These are phyloP conservation scores for Graphilbum sp. DNA, from an alignment of 2,329 filamentous ascomycete species.

Conservation along the genomic window DNA sequence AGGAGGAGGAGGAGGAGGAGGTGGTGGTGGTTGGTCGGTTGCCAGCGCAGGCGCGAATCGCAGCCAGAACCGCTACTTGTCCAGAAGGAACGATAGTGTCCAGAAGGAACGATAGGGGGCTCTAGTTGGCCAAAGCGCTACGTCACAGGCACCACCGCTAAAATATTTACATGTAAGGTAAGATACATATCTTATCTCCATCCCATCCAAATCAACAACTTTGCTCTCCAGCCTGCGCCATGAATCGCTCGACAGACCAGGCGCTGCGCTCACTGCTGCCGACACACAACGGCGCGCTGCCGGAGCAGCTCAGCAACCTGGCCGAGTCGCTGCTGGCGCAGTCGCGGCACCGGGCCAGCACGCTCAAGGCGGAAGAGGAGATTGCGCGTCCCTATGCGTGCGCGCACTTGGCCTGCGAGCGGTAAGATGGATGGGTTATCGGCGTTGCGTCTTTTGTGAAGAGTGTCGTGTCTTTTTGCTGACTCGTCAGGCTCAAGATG, in stretches of 20 bases:
- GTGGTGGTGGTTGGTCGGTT: too few relatives aligned
- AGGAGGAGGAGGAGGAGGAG: not conserved
- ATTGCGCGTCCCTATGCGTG: constrained; percentile 73
- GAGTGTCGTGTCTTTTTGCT: not conserved
- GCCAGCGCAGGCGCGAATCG: too few relatives aligned
- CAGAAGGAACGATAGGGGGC: too few relatives aligned
- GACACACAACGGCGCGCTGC: constrained; percentile 50
- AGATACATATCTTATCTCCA: too few relatives aligned
- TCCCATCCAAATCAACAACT: too few relatives aligned
- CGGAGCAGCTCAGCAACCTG: constrained; percentile 52
- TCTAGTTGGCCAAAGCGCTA: too few relatives aligned
- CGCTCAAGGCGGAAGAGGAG: constrained; percentile 72
- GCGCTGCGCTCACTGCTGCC: constrained; percentile 60
- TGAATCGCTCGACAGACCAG: constrained; percentile 63
- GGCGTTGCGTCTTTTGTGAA: not conserved
- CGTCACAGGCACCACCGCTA: too few relatives aligned
- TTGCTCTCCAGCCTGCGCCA: too few relatives aligned
- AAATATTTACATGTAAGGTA: too few relatives aligned
- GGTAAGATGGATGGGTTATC: constrained; percentile 33
- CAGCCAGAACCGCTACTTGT: too few relatives aligned
- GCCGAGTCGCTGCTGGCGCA: constrained; percentile 62
- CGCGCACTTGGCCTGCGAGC: constrained; percentile 77
- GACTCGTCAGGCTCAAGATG: constrained; percentile 47
- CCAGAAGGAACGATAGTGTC: too few relatives aligned
- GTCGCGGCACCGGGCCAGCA: constrained; percentile 60